phyloP scores from a whole-genome alignment of 495 filamentous ascomycete species.

The Lasiosphaeria hispida region DNA sequence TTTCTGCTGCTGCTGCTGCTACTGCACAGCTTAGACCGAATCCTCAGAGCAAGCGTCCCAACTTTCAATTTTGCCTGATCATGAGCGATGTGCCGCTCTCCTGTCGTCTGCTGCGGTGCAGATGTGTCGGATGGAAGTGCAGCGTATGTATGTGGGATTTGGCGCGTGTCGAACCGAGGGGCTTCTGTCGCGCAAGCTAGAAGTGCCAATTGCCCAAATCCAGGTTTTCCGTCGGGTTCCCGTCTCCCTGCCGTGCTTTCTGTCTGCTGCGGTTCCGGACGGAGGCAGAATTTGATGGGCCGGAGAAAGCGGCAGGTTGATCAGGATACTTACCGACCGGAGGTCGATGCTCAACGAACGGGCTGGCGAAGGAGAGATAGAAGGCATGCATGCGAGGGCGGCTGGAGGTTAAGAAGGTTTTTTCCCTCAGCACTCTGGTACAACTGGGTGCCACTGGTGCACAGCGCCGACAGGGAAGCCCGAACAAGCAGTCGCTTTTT shows the following conservation, averaged over 20 bases:
- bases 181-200: constrained; percentile 1
- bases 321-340: constrained; percentile 22
- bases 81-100: constrained; percentile 17
- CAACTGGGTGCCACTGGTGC: constrained; percentile 15
- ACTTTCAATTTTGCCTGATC: constrained; percentile 2
- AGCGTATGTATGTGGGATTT: neutral
- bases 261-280: neutral
- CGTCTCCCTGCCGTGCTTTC: constrained; percentile 12
- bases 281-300: constrained; percentile 7
- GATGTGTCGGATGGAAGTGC: constrained; percentile 9
- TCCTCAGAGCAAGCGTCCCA: constrained; percentile 3
- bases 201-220: no score
- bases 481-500: constrained; percentile 29
- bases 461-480: constrained; percentile 33
- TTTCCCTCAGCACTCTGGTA: constrained; percentile 20
- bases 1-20: no score
- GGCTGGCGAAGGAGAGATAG: constrained; percentile 13
- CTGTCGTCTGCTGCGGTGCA: constrained; percentile 13
- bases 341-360: constrained; percentile 22
- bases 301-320: constrained; percentile 15
- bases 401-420: constrained; percentile 33
- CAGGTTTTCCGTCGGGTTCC: neutral
- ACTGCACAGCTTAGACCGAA: no score
- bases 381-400: constrained; percentile 13
- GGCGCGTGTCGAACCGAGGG: constrained; percentile 2